Conservation (phyloP, 2,329 filamentous ascomycete genomes). For the Endothia cerciana region DNA sequence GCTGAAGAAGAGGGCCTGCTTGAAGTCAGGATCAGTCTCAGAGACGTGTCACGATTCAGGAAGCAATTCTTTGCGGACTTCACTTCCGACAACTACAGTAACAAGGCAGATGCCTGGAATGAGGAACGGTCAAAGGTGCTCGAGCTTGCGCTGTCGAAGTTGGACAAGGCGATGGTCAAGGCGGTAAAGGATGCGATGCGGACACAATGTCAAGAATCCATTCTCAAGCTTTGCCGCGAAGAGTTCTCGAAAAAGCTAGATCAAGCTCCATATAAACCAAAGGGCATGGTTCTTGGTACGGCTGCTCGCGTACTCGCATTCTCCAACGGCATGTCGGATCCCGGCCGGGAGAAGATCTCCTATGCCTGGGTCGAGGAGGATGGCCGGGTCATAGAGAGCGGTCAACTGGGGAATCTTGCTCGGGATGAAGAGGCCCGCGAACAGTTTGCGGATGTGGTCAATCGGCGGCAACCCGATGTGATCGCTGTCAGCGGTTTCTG, state of each 20-base stretch:
- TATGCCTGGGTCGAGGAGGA: slow-evolving; percentile 96
- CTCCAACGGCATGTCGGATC: slow-evolving; percentile 80
- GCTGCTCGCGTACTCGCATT: slow-evolving; percentile 84
- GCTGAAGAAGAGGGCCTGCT: slow-evolving; percentile 93
- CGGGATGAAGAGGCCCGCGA: slow-evolving; percentile 69
- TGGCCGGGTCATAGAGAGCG: slow-evolving; percentile 84
- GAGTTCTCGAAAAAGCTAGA: slow-evolving; percentile 89
- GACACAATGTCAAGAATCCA: slow-evolving; percentile 90
- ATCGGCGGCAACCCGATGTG: slow-evolving; percentile 83
- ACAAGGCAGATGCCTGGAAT: slow-evolving; percentile 95
- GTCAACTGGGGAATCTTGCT: slow-evolving; percentile 80
- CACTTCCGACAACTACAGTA: slow-evolving; percentile 92
- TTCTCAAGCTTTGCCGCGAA: slow-evolving; percentile 85
- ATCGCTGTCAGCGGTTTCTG: slow-evolving; percentile 88
- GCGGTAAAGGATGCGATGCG: slow-evolving; percentile 94
- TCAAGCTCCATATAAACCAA: slow-evolving; percentile 94
- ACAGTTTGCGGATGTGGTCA: slow-evolving; percentile 77
- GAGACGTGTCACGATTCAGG: slow-evolving; percentile 76
- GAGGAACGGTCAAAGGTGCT: slow-evolving; percentile 82
- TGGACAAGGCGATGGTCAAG: slow-evolving; percentile 83
- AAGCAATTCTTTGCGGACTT: slow-evolving; percentile 81
- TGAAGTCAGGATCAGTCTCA: slow-evolving; percentile 79
- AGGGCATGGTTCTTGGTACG: slow-evolving; percentile 87
- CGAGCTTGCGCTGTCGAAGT: slow-evolving; percentile 77
- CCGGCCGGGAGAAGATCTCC: slow-evolving; percentile 75